Evolutionary conservation across 495 filamentous ascomycete genomes (phyloP).

Genomic region (Patellaria atrata): DNA sequence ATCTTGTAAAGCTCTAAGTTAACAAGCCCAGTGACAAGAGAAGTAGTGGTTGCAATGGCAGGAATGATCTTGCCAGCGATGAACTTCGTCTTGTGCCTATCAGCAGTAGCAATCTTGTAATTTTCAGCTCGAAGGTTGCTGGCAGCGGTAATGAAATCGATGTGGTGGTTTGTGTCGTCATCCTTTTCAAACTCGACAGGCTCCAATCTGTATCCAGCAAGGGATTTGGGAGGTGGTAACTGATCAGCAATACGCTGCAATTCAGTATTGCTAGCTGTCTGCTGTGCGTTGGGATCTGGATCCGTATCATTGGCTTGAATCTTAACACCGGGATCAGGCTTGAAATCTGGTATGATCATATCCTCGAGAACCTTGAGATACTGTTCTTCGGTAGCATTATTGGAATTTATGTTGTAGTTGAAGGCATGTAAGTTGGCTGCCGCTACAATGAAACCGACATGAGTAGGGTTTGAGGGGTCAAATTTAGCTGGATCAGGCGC

Average conservation of each 20-base stretch:
- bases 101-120: constrained; percentile 84
- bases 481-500: constrained; percentile 88
- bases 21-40: constrained; percentile 86
- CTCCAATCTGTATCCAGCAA: constrained; percentile 73
- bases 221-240: constrained; percentile 62
- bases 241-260: constrained; percentile 48
- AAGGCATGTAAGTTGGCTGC: constrained; percentile 90
- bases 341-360: constrained; percentile 95
- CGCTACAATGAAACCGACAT: constrained; percentile 73
- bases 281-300: constrained; percentile 70
- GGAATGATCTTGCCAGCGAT: constrained; percentile 99
- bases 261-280: constrained; percentile 39
- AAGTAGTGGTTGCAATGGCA: constrained; percentile 94
- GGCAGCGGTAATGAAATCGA: constrained; percentile 96
- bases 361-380: constrained; percentile 68
- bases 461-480: constrained; percentile 65
- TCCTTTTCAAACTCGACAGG: constrained; percentile 99
- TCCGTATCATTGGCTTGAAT: constrained; percentile 96
- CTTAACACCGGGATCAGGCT: constrained; percentile 79
- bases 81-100: constrained; percentile 96
- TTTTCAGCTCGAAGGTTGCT: constrained; percentile 96
- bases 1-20: constrained; percentile 93
- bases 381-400: constrained; percentile 48
- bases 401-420: constrained; percentile 91
- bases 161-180: constrained; percentile 94